A percentile compares a stretch with the other conserved stretches of the same genome.
These are phyloP conservation scores for Stygiomarasmius scandens DNA, from an alignment of 1,284 basidiomycete genomes.

Conservation along the genomic window DNA sequence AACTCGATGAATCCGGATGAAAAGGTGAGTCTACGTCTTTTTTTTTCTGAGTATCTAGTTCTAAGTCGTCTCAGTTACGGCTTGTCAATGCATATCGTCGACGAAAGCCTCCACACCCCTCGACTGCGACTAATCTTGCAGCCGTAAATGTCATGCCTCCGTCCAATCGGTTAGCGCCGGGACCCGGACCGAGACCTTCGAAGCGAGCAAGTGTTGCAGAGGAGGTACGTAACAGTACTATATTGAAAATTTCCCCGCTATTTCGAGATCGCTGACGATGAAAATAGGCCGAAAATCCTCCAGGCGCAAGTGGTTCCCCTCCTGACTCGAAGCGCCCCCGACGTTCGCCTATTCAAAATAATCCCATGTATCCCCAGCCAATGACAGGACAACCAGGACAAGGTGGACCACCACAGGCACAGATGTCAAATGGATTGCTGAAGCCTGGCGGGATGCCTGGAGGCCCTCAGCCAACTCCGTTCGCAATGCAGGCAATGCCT, in stretches of 20 bases:
- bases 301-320: conserved; percentile 54
- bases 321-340: conserved; percentile 64
- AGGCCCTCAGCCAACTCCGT: background rate
- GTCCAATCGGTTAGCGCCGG: conserved; percentile 23
- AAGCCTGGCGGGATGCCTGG: background rate
- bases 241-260: conserved; percentile 6
- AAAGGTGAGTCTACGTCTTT: conserved; percentile 48
- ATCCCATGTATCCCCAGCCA: too few relatives aligned
- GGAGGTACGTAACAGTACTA: conserved; percentile 37
- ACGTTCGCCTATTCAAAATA: conserved; percentile 55
- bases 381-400: too few relatives aligned
- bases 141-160: conserved; percentile 33
- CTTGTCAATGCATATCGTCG: conserved; percentile 32
- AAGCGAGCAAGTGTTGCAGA: conserved; percentile 74
- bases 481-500: background rate
- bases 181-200: conserved; percentile 34
- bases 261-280: background rate
- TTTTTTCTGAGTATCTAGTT: conserved; percentile 15
- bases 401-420: conserved; percentile 5
- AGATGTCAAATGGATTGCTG: conserved; percentile 34
- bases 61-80: conserved; percentile 34
- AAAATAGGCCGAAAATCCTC: conserved; percentile 9
- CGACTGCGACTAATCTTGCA: conserved; percentile 16
- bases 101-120: conserved; percentile 17
- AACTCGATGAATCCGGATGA: conserved; percentile 47